Conservation (phyloP, 768 basidiomycete species). For the Pleurotus tuoliensis region DNA sequence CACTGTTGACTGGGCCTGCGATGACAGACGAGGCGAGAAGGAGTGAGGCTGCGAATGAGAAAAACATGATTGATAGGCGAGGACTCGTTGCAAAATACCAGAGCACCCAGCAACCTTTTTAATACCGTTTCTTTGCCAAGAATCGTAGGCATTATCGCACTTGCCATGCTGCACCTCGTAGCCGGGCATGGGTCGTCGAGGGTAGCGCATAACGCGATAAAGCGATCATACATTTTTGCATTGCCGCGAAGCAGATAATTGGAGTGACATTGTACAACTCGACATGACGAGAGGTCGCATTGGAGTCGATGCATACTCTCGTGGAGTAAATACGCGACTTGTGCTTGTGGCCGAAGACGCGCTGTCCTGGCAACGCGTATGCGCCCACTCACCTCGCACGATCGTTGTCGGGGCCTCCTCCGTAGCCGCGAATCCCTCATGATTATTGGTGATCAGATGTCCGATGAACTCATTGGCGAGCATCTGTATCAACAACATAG, state of each 20-base stretch:
- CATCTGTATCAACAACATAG: slow-evolving; percentile 61
- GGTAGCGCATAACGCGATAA: not conserved
- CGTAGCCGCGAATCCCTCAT: not conserved
- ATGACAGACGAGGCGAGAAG: slow-evolving; percentile 23
- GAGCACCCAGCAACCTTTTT: not conserved
- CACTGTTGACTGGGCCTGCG: slow-evolving; percentile 20
- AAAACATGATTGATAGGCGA: not conserved
- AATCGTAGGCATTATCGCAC: not conserved
- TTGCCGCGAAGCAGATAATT: not conserved
- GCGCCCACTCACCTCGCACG: not conserved
- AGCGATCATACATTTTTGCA: not conserved
- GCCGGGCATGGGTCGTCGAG: not conserved
- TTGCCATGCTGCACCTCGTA: not conserved
- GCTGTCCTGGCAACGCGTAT: slow-evolving; percentile 1
- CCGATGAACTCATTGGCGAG: slow-evolving; percentile 2
- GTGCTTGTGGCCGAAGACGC: not conserved
- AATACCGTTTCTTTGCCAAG: slow-evolving; percentile 1
- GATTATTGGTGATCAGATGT: slow-evolving; percentile 1
- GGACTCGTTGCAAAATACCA: not conserved
- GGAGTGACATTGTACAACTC: not conserved
- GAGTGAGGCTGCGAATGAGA: slow-evolving; percentile 14
- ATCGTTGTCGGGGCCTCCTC: not conserved
- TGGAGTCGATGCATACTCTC: slow-evolving; percentile 2
- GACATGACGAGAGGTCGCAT: not conserved
- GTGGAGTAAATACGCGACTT: slow-evolving; percentile 1